Evolutionary conservation across 2,329 filamentous ascomycete genomes (phyloP), one percentile per base, ranked within the genome.

Genomic region (Grosmannia huntii): DNA sequence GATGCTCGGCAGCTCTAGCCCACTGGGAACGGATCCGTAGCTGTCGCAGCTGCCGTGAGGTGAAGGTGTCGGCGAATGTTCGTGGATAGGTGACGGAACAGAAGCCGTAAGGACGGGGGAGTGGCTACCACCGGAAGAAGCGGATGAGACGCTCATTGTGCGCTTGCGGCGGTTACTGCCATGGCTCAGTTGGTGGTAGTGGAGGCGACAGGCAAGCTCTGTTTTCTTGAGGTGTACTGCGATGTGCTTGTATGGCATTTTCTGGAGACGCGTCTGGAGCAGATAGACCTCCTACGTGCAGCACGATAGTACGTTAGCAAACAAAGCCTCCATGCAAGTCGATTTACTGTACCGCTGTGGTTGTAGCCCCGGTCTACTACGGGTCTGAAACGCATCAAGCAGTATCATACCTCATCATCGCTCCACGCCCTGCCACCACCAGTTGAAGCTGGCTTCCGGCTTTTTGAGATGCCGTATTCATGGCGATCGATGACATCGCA

Each of bases 231-330:
- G 75, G 66, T 91, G 86, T 60, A 85, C 82, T 60, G 89, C 89
- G 68, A 94, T 94, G 69, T 92, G 87, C 77, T 92, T 94, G 73
- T 94, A 94, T 0, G 89, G 89, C 84, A 92, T 90, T 74, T 92
- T 92, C 67, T 91, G 87, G 66, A 89, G 81, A 60, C 89, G 86
- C 61, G 87, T 91, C 72, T 90, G 87, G 61, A 94, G 80, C 57
- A 94, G 84, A 70, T 92, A 94, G 59, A 84, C 80, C 73, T 94
- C 89, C 88, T 92, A 62, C 5, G n/a, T 5, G 16, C 19, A 44
- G 19, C 41, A n/a, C 36, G 14, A 16, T 38, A 1, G 14, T 28
- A 19, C 16, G 27, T 52, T 52, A 92, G 1, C 88, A 88, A 83
- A n/a, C 27, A 7, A 10, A 21, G 28, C 10, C 19, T 38, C 16